These are phyloP conservation scores for Trichoderma erinaceum DNA, from an alignment of 495 filamentous ascomycete genomes.

Conservation along the genomic window DNA sequence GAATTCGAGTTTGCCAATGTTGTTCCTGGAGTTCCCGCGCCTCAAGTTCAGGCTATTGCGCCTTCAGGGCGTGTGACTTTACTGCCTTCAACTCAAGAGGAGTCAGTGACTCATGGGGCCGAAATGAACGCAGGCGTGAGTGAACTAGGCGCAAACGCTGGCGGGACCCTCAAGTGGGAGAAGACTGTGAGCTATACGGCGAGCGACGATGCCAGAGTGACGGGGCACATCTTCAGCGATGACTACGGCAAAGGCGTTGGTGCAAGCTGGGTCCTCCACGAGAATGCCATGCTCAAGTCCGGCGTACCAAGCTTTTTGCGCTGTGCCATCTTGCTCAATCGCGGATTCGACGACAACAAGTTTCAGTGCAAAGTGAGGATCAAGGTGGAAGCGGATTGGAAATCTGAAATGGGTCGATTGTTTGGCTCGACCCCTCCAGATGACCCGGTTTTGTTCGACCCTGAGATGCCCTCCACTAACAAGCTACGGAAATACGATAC, in stretches of 20 bases:
- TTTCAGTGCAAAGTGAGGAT: conserved; percentile 25
- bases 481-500: conserved; percentile 26
- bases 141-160: conserved; percentile 17
- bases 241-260: conserved; percentile 21
- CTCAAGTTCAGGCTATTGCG: background rate
- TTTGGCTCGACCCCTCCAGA: conserved; percentile 19
- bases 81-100: conserved; percentile 15
- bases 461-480: conserved; percentile 23
- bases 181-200: conserved; percentile 20
- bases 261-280: conserved; percentile 23
- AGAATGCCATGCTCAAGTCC: conserved; percentile 22
- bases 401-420: conserved; percentile 15
- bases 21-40: background rate
- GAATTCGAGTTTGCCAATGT: conserved; percentile 18
- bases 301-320: conserved; percentile 23
- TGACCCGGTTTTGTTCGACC: conserved; percentile 27
- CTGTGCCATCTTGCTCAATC: conserved; percentile 24
- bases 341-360: conserved; percentile 18
- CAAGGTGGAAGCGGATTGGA: conserved; percentile 23
- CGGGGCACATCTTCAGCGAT: conserved; percentile 13
- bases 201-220: conserved; percentile 21
- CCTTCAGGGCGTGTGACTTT: conserved; percentile 14
- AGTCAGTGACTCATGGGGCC: conserved; percentile 1
- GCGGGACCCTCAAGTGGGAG: conserved; percentile 15
- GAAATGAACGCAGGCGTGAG: conserved; percentile 14